Base-by-base conservation (phyloP, 2,329 filamentous ascomycete genomes). In the Talaromyces marneffei region DNA sequence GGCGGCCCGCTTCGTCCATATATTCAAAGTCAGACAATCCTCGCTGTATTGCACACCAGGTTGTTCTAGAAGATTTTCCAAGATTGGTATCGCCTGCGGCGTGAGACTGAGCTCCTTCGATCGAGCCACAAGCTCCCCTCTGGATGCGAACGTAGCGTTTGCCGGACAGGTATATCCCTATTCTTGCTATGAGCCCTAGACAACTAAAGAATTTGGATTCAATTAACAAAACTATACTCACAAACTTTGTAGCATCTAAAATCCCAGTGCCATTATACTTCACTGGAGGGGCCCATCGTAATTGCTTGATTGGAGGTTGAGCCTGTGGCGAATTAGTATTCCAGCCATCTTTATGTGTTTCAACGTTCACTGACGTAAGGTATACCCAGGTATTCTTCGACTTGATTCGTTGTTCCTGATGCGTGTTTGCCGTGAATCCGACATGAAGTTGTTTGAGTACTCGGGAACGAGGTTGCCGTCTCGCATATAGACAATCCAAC, bases 111-210 rank as follows among this genome's bases (percentile, higher is more conserved):
- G 48, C 40, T 60, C 39, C 39, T 9, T 18, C 2, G 42, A 58
- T 6, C 18, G 20, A 23, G 56, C 31, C n/a, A 29, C 5, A 7
- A 58, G 56, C 23, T 58, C 56, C 18, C 10, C 9, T 20, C 23
- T 58, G 4, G 42, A 29, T 55, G 58, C 29, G 18, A 60, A 37
- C 4, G 50, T 48, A 2, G 48, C 27, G 12, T 55, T 60, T 39
- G 50, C 31, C n/a, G 58, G 58, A 35, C 58, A 60, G 25, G 37
- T 46, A 44, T 60, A 60, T 29, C 58, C 50, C 58, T 60, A 7
- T n/a, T n/a, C 33, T 9, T 18, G 5, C 2, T 16, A 16, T 60
- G 9, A 60, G 58, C 35, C 23, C 7, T 27, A 2, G 33, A 20
- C 14, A 2, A 31, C 4, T 1, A 40, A 54, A 29, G 3, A 54